These are phyloP conservation scores for Leccinum subrobustum DNA, from an alignment of 1,284 basidiomycete species.

Conservation along the genomic window DNA sequence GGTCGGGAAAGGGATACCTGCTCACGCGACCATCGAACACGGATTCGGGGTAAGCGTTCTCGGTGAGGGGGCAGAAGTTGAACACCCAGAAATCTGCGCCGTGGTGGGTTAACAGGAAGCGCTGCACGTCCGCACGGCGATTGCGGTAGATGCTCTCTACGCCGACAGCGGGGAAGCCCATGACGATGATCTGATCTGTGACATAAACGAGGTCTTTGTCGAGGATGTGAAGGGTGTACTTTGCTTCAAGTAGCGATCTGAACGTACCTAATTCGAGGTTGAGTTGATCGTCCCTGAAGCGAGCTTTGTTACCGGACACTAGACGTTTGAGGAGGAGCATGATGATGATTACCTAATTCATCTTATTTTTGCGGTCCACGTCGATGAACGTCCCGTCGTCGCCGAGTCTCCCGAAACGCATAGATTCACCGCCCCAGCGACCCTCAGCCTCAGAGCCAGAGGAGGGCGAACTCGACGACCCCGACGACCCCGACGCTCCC, in stretches of 20 bases:
- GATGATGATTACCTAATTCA: slow-evolving; percentile 20
- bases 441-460: slow-evolving; percentile 63
- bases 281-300: slow-evolving; percentile 70
- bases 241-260: background rate
- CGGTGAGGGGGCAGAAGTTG: slow-evolving; percentile 81
- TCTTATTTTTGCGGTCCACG: slow-evolving; percentile 4
- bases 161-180: slow-evolving; percentile 86
- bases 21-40: slow-evolving; percentile 74
- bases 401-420: slow-evolving; percentile 49
- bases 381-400: slow-evolving; percentile 21
- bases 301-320: slow-evolving; percentile 75
- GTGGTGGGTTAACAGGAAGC: slow-evolving; percentile 75
- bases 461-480: slow-evolving; percentile 72
- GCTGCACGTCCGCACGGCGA: slow-evolving; percentile 71
- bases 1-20: slow-evolving; percentile 86
- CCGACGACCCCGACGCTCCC: slow-evolving; percentile 12
- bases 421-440: slow-evolving; percentile 57
- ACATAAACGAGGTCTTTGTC: slow-evolving; percentile 75
- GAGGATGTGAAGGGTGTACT: background rate
- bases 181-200: slow-evolving; percentile 81
- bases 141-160: slow-evolving; percentile 84
- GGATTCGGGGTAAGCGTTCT: slow-evolving; percentile 64
- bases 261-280: slow-evolving; percentile 62
- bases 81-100: slow-evolving; percentile 81
- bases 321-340: slow-evolving; percentile 68